phyloP scores from a whole-genome alignment of 1,139 yeast genomes.

The Candida tetrigidarum region DNA sequence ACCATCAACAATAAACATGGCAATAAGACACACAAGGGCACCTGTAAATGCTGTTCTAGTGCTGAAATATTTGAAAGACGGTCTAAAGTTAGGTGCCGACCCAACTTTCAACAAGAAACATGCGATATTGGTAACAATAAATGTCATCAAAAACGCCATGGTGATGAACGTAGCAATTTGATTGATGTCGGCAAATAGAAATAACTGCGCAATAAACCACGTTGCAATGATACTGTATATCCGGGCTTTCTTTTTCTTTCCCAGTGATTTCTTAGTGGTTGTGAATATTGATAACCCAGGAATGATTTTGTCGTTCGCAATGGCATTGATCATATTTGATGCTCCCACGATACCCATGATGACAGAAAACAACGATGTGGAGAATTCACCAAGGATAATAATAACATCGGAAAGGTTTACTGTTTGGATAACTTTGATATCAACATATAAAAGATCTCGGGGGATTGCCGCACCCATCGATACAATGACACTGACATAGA shows the following conservation, averaged over 20 bases:
- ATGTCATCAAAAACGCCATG: constrained; percentile 96
- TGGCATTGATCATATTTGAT: constrained; percentile 86
- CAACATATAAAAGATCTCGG: constrained; percentile 71
- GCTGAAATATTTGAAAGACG: constrained; percentile 87
- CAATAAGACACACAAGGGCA: constrained; percentile 65
- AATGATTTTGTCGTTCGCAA: constrained; percentile 81
- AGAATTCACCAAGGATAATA: constrained; percentile 83
- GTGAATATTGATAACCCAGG: constrained; percentile 75
- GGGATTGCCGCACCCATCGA: constrained; percentile 83
- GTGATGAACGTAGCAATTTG: constrained; percentile 94
- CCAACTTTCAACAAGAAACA: constrained; percentile 87
- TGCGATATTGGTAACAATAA: constrained; percentile 90
- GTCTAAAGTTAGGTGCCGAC: constrained; percentile 95
- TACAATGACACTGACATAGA: constrained; percentile 76
- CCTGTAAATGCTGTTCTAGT: constrained; percentile 83
- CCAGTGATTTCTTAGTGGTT: constrained; percentile 42
- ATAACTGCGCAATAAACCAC: constrained; percentile 81
- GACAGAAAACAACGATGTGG: constrained; percentile 89
- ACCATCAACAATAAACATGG: constrained; percentile 96
- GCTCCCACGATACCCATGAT: constrained; percentile 97
- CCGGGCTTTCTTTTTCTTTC: constrained; percentile 57
- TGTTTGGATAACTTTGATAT: constrained; percentile 83
- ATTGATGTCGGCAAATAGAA: constrained; percentile 86
- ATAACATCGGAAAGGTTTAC: constrained; percentile 72
- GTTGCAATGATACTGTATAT: constrained; percentile 59